phyloP scores from a whole-genome alignment of 2,329 filamentous ascomycete species.

The Aureobasidium sp. region DNA sequence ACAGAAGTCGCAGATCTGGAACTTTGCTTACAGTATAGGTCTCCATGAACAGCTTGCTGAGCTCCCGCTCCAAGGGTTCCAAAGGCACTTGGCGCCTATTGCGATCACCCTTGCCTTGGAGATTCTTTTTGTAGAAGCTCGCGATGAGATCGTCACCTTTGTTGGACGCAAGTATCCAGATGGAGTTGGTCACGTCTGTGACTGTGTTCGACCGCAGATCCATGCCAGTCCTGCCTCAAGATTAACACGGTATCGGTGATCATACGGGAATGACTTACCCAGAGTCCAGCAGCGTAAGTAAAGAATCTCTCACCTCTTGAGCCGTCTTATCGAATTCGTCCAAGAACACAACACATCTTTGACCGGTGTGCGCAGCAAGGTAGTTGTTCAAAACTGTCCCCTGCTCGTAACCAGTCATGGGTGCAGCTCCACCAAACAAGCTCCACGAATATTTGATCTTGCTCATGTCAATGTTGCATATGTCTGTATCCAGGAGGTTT shows the following conservation, averaged over 20 bases:
- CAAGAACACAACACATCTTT: constrained; percentile 40
- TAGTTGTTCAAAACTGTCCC: constrained; percentile 45
- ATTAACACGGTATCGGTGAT: too few relatives aligned
- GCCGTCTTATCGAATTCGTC: constrained; percentile 48
- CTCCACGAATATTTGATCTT: background rate
- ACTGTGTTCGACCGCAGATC: constrained; percentile 31
- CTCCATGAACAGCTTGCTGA: background rate
- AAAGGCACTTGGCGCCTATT: background rate
- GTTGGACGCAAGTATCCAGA: constrained; percentile 46
- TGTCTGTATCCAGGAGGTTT: constrained; percentile 34
- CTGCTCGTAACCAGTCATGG: constrained; percentile 18
- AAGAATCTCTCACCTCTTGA: constrained; percentile 33
- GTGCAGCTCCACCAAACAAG: background rate
- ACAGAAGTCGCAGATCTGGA: too few relatives aligned
- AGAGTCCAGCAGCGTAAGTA: constrained; percentile 40
- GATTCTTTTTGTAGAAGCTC: constrained; percentile 31
- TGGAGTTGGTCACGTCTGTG: constrained; percentile 39
- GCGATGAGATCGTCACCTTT: constrained; percentile 35
- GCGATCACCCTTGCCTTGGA: constrained; percentile 20
- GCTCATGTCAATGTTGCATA: constrained; percentile 18
- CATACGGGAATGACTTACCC: constrained; percentile 30
- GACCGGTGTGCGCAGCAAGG: constrained; percentile 31
- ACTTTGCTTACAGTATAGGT: background rate
- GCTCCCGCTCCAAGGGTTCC: background rate
- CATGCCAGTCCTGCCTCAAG: constrained; percentile 7